A percentile compares a stretch with the other conserved stretches of the same genome.
phyloP scores from a whole-genome alignment of 1,284 basidiomycete genomes.

The Cryptococcus sp. region DNA sequence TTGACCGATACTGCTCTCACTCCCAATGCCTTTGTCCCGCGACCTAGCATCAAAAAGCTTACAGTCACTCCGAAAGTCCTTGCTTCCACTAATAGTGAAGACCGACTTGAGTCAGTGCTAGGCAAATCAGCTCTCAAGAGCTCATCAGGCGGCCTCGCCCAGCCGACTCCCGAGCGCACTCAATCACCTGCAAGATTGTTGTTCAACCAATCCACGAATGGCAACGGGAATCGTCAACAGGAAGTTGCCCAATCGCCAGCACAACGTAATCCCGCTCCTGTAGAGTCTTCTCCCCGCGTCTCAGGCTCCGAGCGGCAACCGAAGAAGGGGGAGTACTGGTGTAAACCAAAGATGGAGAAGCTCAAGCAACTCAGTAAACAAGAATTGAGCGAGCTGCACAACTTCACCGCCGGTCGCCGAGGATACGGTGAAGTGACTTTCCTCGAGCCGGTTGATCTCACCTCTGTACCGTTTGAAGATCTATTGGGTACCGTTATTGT shows the following conservation, averaged over 20 bases:
- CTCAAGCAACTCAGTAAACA: conserved; percentile 67
- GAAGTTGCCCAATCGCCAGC: conserved; percentile 17
- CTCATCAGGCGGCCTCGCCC: conserved; percentile 14
- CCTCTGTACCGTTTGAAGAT: conserved; percentile 73
- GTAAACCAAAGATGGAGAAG: conserved; percentile 70
- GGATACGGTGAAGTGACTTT: conserved; percentile 91
- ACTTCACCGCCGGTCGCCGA: conserved; percentile 82
- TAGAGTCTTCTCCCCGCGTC: conserved; percentile 24
- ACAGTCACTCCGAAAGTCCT: conserved; percentile 68
- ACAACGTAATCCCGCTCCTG: conserved; percentile 42
- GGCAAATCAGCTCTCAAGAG: conserved; percentile 45
- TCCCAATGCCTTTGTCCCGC: conserved; percentile 64
- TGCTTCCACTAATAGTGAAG: conserved; percentile 27
- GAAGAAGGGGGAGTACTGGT: conserved; percentile 86
- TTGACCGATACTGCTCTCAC: conserved; percentile 59
- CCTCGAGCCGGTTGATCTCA: conserved; percentile 89
- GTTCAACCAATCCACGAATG: conserved; percentile 25
- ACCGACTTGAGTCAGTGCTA: conserved; percentile 48
- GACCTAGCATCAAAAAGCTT: conserved; percentile 91
- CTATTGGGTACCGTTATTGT: conserved; percentile 84
- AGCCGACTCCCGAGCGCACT: conserved; percentile 13
- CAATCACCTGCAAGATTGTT: conserved; percentile 18
- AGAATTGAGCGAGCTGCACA: conserved; percentile 66
- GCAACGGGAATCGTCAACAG: conserved; percentile 3
- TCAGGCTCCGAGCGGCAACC: conserved; percentile 53